Base-by-base conservation (phyloP, 805 yeast species). In the Huiozyma sinensis region DNA sequence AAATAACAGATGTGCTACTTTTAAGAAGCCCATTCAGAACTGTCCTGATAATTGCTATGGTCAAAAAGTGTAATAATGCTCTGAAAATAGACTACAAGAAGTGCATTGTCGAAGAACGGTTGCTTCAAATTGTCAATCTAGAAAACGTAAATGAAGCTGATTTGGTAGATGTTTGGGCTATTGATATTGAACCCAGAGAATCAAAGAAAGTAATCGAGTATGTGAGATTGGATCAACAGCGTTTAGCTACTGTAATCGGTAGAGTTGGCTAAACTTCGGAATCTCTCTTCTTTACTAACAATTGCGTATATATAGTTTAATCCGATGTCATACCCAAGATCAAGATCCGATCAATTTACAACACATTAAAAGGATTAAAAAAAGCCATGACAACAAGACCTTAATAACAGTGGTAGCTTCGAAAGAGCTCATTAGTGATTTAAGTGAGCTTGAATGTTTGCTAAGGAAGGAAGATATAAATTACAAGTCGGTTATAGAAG, bases 301-400 rank as follows among this genome's bases (percentile, higher is more conserved):
- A 5, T 10, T 17, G 24, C 27, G 8, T 31, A 8, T 7, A 17
- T 37, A 29, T 27, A 53, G 53, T 27, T 47, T 62, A 13, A 53
- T 66, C 11, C 55, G 63, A 33, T 51, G 50, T 11, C 43, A 47
- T 30, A 44, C 55, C 12, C 61, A 58, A 40, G 49, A 45, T 6
- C 11, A 48, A 9, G 66, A 61, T 38, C 64, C 64, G 3, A 38
- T 60, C 7, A 41, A 60, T 6, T 51, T 58, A 28, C 46, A 47
- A n/a, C 66, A 61, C 54, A 56, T 82, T 24, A 83, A 83, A 54
- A 61, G 87, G 44, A 68, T 83, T 29, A 64, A 63, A 41, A 76
- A 76, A 46, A 47, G 51, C 3, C 45, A 43, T 0, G 45, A 45
- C 6, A 42, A 36, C 6, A 42, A 39, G 8, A 33, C 30, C 6